Base-by-base conservation (phyloP, 164 flowering plant genomes). In the Chimonanthus praecox region DNA sequence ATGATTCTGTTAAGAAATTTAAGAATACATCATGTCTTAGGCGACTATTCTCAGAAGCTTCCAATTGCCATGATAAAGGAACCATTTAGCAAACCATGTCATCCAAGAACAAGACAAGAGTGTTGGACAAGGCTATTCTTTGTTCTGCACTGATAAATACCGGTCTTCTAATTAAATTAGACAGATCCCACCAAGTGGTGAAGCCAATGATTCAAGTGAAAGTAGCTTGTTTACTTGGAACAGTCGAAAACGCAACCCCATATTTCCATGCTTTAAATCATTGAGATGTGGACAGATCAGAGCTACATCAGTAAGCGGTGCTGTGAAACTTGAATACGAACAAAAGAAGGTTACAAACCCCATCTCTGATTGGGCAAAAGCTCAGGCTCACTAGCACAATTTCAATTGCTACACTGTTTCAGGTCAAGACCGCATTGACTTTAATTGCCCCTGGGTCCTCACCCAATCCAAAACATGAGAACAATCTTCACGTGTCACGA, bases 381-480 rank as follows among this genome's bases (percentile, higher is more conserved):
- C 33, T 58, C 7, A 48, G 13, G 68, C 62, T 4, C 5, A 4
- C 10, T 9, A 48, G 18, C 58, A n/a, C 47, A 68, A n/a, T 47
- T 47, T 5, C 20, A 13, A 68, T 4, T n/a, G 70, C 51, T 8
- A 4, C 6, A 68, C 18, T 43, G 9, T 11, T 69, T 50, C 50
- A 49, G n/a, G 61, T 64, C 64, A 74, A 69, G 72, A 64, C 45
- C 45, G 11, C 47, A 47, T 48, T 21, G 47, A 70, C 47, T 58
- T 48, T 4, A 20, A 58, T 74, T 77, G 78, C 20, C 74, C 72
- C 74, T 88, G 90, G 73, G 85, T 88, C 73, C 75, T 75, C 74
- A 94, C 84, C 98, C 96, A 90, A 66, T 89, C 85, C 50, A 94
- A 82, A 77, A 90, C 72, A 58, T 76, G 84, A 33, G 80, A 74